Evolutionary conservation across 2,329 filamentous ascomycete species (phyloP).

Genomic region (Beauveria pseudobassiana): DNA sequence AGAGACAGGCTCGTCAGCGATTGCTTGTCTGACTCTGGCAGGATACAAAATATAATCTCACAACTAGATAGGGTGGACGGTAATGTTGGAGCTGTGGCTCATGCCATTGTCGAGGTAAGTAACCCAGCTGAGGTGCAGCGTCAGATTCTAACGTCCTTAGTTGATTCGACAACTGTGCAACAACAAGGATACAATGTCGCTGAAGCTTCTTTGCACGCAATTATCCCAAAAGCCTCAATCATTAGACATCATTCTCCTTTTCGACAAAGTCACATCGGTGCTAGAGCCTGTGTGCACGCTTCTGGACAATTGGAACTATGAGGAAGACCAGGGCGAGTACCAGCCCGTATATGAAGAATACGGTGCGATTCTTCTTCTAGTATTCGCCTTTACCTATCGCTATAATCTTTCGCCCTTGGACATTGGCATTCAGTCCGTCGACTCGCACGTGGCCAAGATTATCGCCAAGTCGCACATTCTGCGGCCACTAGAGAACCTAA

Average conservation of each 20-base stretch:
- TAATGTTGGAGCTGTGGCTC: conserved; percentile 78
- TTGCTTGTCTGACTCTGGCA: conserved; percentile 68
- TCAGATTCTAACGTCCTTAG: conserved; percentile 28
- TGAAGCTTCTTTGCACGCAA: conserved; percentile 66
- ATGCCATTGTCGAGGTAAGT: conserved; percentile 64
- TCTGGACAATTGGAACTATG: conserved; percentile 72
- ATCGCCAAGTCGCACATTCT: conserved; percentile 52
- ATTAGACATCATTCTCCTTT: conserved; percentile 69
- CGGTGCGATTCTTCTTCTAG: conserved; percentile 64
- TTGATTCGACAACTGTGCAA: conserved; percentile 61
- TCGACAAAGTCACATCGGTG: conserved; percentile 62
- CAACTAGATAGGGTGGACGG: conserved; percentile 88
- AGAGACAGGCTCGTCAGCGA: conserved; percentile 74
- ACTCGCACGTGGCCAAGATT: conserved; percentile 63
- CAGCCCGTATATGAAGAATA: conserved; percentile 85
- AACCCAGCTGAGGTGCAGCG: neutral
- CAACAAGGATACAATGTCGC: conserved; percentile 70
- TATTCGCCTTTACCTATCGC: conserved; percentile 67
- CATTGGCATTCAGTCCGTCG: conserved; percentile 49
- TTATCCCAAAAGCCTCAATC: conserved; percentile 65
- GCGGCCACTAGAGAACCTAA: conserved; percentile 51
- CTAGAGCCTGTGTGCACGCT: conserved; percentile 67
- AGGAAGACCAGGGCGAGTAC: conserved; percentile 77
- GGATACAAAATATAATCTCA: conserved; percentile 66
- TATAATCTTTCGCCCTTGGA: conserved; percentile 61